Evolutionary conservation across 1,284 basidiomycete genomes (phyloP), one percentile per base, ranked within the genome.

Genomic region (Marasmius sp.): DNA sequence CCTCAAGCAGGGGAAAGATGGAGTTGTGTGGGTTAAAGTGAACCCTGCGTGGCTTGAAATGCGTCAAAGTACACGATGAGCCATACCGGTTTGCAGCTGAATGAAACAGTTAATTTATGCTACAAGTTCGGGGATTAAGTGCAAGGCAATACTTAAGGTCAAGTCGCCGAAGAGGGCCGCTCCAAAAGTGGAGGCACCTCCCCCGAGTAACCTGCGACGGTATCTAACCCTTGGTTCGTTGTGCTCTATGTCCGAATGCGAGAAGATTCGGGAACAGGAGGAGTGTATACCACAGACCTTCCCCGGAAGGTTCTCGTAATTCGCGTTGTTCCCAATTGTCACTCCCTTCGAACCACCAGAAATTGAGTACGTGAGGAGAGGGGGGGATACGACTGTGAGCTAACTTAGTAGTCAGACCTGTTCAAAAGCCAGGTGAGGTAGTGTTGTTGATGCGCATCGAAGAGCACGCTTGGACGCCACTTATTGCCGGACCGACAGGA

Each of bases 261-360:
- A 34, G 9, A 6, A 60, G n/a, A 10, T 22, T 45, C 3, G 59
- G 59, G 43, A 60, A 60, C 7, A 60, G 41, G n/a, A 60, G 39
- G 33, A 60, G 41, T 7, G 53, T 47, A n/a, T 22, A 38, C 59
- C 59, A 60, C 6, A 55, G 33, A 2, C 53, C 53, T 14, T 10
- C 34, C 9, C 53, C 53, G 37, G 9, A n/a, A 6, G 14, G 14
- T 39, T 59, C 48, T 12, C 39, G 58, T 5, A 27, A 10, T 36
- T 27, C 16, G 9, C 7, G 10, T 20, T 8, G 20, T 37, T 55
- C 53, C 27, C 27, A 27, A 6, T 55, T 4, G 6, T 14, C 34
- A 39, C 10, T 39, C 11, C 6, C 36, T 14, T 36, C 53, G 12
- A n/a, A 1, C 6, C 36, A 18, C 6, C 14, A 10, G 18, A 55